phyloP scores from a whole-genome alignment of 768 basidiomycete genomes.

The Phallus indusiatus region DNA sequence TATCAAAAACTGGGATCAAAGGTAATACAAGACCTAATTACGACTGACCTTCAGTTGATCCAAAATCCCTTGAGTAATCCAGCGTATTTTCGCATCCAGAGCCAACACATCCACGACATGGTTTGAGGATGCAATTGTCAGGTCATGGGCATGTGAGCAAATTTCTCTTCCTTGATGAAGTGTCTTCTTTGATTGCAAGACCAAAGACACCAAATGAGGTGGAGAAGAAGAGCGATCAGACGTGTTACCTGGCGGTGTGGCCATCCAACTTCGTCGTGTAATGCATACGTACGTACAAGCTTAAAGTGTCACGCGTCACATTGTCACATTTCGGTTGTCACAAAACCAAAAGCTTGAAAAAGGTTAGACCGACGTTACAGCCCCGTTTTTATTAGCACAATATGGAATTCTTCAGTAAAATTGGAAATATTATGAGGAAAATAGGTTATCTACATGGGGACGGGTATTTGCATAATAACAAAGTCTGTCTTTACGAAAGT shows the following conservation, averaged over 20 bases:
- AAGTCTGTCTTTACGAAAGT: background rate
- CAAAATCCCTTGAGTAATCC: conserved; percentile 63
- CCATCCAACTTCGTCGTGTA: no score
- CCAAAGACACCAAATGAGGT: conserved; percentile 58
- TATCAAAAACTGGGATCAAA: conserved; percentile 32
- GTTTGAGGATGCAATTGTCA: conserved; percentile 59
- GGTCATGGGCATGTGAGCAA: conserved; percentile 53
- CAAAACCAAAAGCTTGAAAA: background rate
- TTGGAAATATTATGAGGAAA: background rate
- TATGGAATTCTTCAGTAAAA: no score
- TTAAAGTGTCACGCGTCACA: background rate
- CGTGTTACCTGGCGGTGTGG: conserved; percentile 32
- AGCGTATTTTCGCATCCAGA: conserved; percentile 70
- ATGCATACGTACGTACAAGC: background rate
- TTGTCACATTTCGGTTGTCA: background rate
- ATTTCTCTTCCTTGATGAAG: conserved; percentile 70
- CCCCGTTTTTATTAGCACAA: no score
- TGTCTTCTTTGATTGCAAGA: conserved; percentile 75
- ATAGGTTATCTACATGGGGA: background rate
- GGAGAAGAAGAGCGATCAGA: conserved; percentile 6
- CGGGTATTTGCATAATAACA: background rate
- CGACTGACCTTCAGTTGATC: conserved; percentile 63
- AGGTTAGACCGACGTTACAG: no score
- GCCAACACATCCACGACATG: conserved; percentile 63
- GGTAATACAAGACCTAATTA: background rate